These are phyloP conservation scores for Sporormia fimetaria DNA, from an alignment of 495 filamentous ascomycete genomes.

Conservation along the genomic window DNA sequence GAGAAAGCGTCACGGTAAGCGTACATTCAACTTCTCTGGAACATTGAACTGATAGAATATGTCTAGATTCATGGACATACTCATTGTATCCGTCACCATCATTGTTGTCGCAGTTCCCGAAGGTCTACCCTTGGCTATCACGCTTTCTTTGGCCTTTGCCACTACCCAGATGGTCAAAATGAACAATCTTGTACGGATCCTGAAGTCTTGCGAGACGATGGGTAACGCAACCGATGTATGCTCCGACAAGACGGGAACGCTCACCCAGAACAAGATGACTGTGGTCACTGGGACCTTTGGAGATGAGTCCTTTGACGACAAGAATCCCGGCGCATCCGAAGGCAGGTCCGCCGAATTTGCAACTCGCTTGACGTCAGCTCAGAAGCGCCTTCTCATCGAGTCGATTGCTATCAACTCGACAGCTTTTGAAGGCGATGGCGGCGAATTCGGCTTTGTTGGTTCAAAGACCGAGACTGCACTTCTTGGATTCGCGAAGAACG, in stretches of 20 bases:
- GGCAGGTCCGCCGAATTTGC: slow-evolving; percentile 9
- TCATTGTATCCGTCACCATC: slow-evolving; percentile 89
- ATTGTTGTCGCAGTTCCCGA: slow-evolving; percentile 94
- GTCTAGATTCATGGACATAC: slow-evolving; percentile 80
- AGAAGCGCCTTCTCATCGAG: slow-evolving; percentile 55
- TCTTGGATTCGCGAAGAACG: slow-evolving; percentile 59
- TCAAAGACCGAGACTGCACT: slow-evolving; percentile 88
- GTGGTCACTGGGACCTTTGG: slow-evolving; percentile 71
- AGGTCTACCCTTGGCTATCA: slow-evolving; percentile 88
- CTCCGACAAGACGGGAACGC: slow-evolving; percentile 91
- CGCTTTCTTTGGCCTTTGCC: slow-evolving; percentile 83
- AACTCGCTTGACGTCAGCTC: slow-evolving; percentile 32
- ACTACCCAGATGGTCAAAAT: slow-evolving; percentile 93
- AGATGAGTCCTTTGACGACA: slow-evolving; percentile 49
- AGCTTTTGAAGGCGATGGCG: slow-evolving; percentile 71
- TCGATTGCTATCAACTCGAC: slow-evolving; percentile 82
- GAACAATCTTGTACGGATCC: slow-evolving; percentile 81
- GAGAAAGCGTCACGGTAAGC: slow-evolving; percentile 81
- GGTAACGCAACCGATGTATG: slow-evolving; percentile 93
- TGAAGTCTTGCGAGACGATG: slow-evolving; percentile 95
- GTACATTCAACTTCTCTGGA: too few relatives aligned
- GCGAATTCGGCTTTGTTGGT: slow-evolving; percentile 63
- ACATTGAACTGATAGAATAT: too few relatives aligned
- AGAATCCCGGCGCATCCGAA: slow-evolving; percentile 14
- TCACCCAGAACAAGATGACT: slow-evolving; percentile 76